Conservation (phyloP, 306 rosid genomes). For the Trifolium dubium region DNA sequence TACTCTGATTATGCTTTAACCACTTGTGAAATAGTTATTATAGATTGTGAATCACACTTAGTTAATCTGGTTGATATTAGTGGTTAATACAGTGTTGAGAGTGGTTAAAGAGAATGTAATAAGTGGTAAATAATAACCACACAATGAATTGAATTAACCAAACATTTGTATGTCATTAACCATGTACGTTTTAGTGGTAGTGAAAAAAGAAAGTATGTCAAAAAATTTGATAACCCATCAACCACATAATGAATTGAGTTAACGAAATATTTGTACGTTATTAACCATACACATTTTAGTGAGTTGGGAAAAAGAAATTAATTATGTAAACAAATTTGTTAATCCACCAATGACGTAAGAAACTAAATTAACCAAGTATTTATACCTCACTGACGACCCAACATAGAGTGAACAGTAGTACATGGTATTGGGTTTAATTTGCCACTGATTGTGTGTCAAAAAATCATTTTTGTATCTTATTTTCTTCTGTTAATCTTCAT, state of each 20-base stretch:
- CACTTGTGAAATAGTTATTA: constrained; percentile 1
- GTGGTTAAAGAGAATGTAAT: not conserved
- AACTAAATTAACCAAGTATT: not conserved
- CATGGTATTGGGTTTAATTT: not conserved
- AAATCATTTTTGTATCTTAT: constrained; percentile 4
- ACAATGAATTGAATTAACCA: not conserved
- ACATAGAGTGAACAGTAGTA: not conserved
- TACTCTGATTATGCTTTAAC: constrained; percentile 1
- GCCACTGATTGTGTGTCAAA: not conserved
- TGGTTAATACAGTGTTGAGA: not conserved
- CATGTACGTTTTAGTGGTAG: not conserved
- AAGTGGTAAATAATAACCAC: not conserved
- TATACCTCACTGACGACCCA: not conserved
- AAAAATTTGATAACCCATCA: not conserved
- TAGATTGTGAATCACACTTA: not conserved
- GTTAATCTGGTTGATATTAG: constrained; percentile 5
- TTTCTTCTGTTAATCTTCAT: constrained; percentile 23
- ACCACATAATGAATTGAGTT: not conserved
- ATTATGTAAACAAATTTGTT: not conserved
- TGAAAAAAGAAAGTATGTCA: not conserved
- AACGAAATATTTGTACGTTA: not conserved
- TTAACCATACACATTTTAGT: not conserved
- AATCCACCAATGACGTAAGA: not conserved
- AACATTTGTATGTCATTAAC: not conserved
- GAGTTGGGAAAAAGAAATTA: not conserved